phyloP scores from a whole-genome alignment of 2,329 filamentous ascomycete species.

The Fusarium chuoi region DNA sequence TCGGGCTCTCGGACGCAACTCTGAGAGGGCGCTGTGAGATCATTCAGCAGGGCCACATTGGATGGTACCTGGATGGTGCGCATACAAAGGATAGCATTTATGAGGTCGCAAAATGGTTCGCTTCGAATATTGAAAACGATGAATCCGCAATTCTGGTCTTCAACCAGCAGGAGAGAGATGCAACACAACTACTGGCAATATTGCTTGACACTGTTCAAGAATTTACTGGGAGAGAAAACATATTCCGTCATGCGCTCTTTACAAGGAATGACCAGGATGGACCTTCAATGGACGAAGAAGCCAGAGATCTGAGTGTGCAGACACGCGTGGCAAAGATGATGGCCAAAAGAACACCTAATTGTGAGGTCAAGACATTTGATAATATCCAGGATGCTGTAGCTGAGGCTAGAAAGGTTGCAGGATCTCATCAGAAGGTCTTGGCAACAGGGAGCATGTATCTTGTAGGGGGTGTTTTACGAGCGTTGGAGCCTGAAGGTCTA shows the following conservation, averaged over 20 bases:
- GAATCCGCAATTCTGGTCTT: constrained; percentile 74
- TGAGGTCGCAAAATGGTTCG: constrained; percentile 82
- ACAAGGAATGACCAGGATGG: constrained; percentile 72
- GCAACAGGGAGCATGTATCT: constrained; percentile 88
- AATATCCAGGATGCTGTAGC: constrained; percentile 78
- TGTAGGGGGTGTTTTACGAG: constrained; percentile 80
- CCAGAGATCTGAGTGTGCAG: constrained; percentile 70
- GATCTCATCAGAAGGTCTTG: constrained; percentile 67
- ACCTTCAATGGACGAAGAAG: constrained; percentile 44
- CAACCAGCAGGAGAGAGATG: constrained; percentile 91
- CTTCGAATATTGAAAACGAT: constrained; percentile 53
- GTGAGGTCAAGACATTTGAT: constrained; percentile 62
- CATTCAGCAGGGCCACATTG: constrained; percentile 61
- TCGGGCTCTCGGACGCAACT: constrained; percentile 72
- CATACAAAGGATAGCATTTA: constrained; percentile 88
- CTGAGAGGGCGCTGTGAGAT: constrained; percentile 84
- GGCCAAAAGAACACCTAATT: constrained; percentile 62
- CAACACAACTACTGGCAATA: constrained; percentile 69
- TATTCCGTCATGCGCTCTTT: constrained; percentile 81
- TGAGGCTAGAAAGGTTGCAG: constrained; percentile 58
- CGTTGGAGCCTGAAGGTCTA: constrained; percentile 64
- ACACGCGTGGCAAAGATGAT: constrained; percentile 71
- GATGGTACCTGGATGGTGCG: constrained; percentile 88
- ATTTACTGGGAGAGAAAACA: constrained; percentile 49
- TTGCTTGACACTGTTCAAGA: constrained; percentile 67